Conservation (phyloP, 73 alveolate species). For the Paramecium bursaria region DNA sequence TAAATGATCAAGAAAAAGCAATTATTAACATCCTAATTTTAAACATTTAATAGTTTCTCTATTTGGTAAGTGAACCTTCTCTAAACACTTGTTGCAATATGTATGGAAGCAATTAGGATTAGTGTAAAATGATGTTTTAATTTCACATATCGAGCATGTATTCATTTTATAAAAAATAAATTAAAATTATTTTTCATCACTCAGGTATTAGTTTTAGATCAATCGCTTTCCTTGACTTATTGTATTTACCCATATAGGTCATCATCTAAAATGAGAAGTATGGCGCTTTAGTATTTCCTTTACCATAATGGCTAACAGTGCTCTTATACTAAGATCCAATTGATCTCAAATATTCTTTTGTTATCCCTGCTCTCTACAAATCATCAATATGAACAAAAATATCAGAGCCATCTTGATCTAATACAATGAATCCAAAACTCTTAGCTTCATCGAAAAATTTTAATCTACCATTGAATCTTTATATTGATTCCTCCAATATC, state of each 20-base stretch:
- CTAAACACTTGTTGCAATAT: too few species aligned
- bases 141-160: too few species aligned
- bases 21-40: too few species aligned
- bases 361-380: conserved; percentile 72
- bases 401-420: conserved; percentile 84
- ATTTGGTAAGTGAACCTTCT: too few species aligned
- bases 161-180: too few species aligned
- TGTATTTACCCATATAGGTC: conserved; percentile 68
- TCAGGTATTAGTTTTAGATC: conserved; percentile 57
- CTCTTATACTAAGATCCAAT: conserved; percentile 44
- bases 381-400: conserved; percentile 84
- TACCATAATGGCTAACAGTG: conserved; percentile 60
- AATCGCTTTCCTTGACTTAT: conserved; percentile 61
- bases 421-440: conserved; percentile 83
- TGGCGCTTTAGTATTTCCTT: conserved; percentile 47
- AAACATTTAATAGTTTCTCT: too few species aligned
- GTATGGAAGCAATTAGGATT: too few species aligned
- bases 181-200: neutral
- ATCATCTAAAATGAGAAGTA: conserved; percentile 59
- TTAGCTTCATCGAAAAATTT: conserved; percentile 84
- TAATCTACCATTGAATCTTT: conserved; percentile 70
- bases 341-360: conserved; percentile 72
- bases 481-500: conserved; percentile 13
- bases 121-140: too few species aligned
- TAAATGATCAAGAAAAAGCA: too few species aligned